These are phyloP conservation scores for Pseudogymnoascus verrucosus DNA, from an alignment of 2,329 filamentous ascomycete genomes.

Conservation along the genomic window DNA sequence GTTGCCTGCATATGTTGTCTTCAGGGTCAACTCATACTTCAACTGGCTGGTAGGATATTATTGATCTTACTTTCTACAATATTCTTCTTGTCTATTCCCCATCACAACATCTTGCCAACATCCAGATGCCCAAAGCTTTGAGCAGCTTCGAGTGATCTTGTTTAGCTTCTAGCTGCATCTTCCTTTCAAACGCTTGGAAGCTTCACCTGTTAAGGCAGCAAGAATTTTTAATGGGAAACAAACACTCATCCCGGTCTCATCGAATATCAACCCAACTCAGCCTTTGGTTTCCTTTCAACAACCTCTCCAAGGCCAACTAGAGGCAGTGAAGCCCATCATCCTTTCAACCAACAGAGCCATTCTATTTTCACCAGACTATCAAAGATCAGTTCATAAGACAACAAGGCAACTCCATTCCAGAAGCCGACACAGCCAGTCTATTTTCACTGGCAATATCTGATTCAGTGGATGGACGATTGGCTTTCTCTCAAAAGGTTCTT, in stretches of 20 bases:
- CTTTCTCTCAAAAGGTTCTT: too few species aligned
- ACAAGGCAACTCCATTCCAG: too few species aligned
- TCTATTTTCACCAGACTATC: too few species aligned
- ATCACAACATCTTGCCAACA: not conserved
- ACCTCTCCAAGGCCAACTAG: too few species aligned
- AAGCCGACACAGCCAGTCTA: too few species aligned
- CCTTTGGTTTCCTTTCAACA: not conserved
- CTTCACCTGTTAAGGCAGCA: not conserved
- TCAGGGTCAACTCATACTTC: not conserved
- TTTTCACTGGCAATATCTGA: too few species aligned
- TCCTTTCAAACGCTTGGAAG: not conserved
- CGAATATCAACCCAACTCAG: too few species aligned
- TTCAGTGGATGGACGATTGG: too few species aligned
- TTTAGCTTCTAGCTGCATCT: not conserved
- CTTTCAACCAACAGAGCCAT: too few species aligned
- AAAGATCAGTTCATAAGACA: too few species aligned
- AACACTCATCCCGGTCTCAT: too few species aligned
- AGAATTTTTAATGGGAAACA: not conserved
- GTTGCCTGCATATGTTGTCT: not conserved
- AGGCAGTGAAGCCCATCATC: too few species aligned
- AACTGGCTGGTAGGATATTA: not conserved
- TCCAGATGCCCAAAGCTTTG: not conserved
- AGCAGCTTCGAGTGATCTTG: not conserved
- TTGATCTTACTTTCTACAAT: not conserved
- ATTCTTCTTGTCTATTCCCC: not conserved